phyloP scores from a whole-genome alignment of 192 early-diverging fungal species.

The Obelidium mucronatum region DNA sequence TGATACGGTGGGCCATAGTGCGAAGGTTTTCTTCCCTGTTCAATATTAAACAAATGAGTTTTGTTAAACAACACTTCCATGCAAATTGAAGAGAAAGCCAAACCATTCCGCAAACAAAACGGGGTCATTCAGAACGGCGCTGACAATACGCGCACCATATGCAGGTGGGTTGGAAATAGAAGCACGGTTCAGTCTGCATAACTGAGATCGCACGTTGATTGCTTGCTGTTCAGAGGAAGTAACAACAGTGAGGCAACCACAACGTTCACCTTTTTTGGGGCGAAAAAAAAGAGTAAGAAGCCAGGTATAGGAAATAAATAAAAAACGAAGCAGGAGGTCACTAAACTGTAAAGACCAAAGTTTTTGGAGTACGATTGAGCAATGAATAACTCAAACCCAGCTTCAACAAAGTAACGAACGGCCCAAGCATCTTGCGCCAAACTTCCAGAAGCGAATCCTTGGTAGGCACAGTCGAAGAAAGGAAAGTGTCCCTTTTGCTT shows the following conservation, averaged over 20 bases:
- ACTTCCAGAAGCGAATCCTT: constrained; percentile 96
- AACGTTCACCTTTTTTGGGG: constrained; percentile 78
- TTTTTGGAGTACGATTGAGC: constrained; percentile 98
- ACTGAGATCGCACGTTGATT: constrained; percentile 76
- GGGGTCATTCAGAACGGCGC: constrained; percentile 81
- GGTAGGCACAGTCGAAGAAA: constrained; percentile 99
- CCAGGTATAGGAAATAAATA: constrained; percentile 4
- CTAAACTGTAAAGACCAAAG: constrained; percentile 91
- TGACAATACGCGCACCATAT: constrained; percentile 89
- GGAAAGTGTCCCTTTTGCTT: constrained; percentile 80
- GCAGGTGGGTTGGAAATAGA: constrained; percentile 91
- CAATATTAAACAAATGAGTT: not conserved
- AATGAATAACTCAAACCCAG: constrained; percentile 91
- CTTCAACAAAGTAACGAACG: constrained; percentile 90
- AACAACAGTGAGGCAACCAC: constrained; percentile 86
- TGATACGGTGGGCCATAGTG: constrained; percentile 91
- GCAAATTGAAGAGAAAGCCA: not conserved
- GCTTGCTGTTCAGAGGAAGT: constrained; percentile 58
- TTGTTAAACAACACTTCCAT: not conserved
- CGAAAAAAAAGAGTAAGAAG: not conserved
- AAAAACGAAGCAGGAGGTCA: not conserved
- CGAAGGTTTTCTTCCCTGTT: constrained; percentile 32
- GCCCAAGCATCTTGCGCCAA: constrained; percentile 92
- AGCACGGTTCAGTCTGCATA: constrained; percentile 83
- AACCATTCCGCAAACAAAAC: constrained; percentile 87